A percentile compares a stretch with the other conserved stretches of the same genome.
Conservation (phyloP, 2,329 filamentous ascomycete genomes). For the Clonostachys rhizophaga region DNA sequence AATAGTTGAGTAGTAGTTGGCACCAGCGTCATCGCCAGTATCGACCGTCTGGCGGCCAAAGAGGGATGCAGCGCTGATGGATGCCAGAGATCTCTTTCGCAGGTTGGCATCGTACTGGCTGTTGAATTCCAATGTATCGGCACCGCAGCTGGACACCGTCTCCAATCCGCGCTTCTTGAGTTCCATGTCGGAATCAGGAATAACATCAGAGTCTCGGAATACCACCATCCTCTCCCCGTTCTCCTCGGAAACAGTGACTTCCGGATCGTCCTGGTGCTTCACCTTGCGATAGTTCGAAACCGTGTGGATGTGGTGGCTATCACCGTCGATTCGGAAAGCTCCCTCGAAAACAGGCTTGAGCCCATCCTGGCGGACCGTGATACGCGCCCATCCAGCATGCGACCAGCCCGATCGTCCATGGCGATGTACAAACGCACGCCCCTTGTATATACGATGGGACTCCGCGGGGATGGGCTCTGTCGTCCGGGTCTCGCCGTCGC, state of each 20-base stretch:
- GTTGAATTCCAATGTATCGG: slow-evolving; percentile 80
- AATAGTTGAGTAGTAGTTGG: slow-evolving; percentile 75
- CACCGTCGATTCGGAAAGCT: slow-evolving; percentile 73
- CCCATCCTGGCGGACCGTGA: slow-evolving; percentile 75
- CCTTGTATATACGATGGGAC: slow-evolving; percentile 81
- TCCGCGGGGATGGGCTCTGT: slow-evolving; percentile 67
- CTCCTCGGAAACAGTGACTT: slow-evolving; percentile 40
- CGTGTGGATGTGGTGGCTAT: slow-evolving; percentile 84
- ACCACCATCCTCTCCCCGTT: slow-evolving; percentile 79
- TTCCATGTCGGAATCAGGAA: slow-evolving; percentile 2
- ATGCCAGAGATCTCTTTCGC: slow-evolving; percentile 34
- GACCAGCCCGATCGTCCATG: slow-evolving; percentile 63
- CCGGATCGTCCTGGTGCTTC: slow-evolving; percentile 67
- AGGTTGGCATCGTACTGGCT: slow-evolving; percentile 62
- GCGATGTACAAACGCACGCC: slow-evolving; percentile 66
- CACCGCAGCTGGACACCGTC: slow-evolving; percentile 54
- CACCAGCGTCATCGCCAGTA: slow-evolving; percentile 61
- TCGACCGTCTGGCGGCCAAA: slow-evolving; percentile 74
- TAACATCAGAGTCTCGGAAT: slow-evolving; percentile 86
- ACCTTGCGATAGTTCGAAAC: slow-evolving; percentile 69
- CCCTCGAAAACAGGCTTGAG: slow-evolving; percentile 80
- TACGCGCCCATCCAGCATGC: slow-evolving; percentile 80
- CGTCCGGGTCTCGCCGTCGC: slow-evolving; percentile 63
- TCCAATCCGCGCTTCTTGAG: slow-evolving; percentile 30
- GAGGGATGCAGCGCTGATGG: slow-evolving; percentile 59